Base-by-base conservation (phyloP, 148 eudicot genomes). In the Rhododendron molle region DNA sequence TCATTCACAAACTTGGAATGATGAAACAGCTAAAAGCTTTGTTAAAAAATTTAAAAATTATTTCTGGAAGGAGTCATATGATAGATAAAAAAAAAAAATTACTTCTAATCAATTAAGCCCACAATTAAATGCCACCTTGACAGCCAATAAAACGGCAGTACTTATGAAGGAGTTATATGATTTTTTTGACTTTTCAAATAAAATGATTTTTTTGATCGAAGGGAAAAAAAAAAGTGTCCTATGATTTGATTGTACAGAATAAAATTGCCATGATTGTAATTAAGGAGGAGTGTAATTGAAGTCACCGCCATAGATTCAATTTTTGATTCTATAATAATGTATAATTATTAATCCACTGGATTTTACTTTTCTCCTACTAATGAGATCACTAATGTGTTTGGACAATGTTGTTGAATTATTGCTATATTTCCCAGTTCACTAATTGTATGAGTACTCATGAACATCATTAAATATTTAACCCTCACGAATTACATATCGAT, bases 311-410 rank as follows among this genome's bases (percentile, higher is more conserved):
- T 2, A 16, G 82, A 26, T 80, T 50, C 67, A 52, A 50, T 30
- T 80, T 30, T 56, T 14, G n/a, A 34, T 56, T 54, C 46, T 21
- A 20, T 21, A 3, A 78, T 78, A 23, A 44, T 44, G 6, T 10
- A n/a, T n/a, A 78, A 78, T 78, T 44, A 78, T 78, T 78, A 11
- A 71, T 71, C 76, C 81, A 78, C 81, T 78, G 40, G 80, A 76
- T 40, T 40, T 8, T 43, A 40, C 80, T 43, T 76, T 76, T 40
- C 80, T 76, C 80, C 6, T 67, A 67, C 14, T 28, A 1, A 67
- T 23, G 23, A 2, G 28, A 67, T 67, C 73, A 28, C 32, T 30
- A 13, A 13, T 28, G 20, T 14, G 76, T 32, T 69, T 30, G 20
- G 7, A 14, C 7, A 71, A 30, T 32, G 76, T 30, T 71, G 7